A percentile compares a stretch with the other conserved stretches of the same genome.
Conservation (phyloP, 805 yeast species). For the Cyberlindnera subsufficiens region DNA sequence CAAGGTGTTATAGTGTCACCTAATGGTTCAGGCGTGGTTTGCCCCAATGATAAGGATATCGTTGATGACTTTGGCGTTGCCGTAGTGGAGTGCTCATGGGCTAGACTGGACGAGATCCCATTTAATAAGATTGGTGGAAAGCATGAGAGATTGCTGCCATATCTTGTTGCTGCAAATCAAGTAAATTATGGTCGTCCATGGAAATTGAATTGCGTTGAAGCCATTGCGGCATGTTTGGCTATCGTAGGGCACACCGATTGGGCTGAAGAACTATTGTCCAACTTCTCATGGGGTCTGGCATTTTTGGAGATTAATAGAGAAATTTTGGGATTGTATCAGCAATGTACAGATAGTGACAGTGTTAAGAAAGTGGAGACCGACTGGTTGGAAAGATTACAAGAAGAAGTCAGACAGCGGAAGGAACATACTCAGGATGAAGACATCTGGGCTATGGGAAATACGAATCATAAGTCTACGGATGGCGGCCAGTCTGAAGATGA, state of each 20-base stretch:
- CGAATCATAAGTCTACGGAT: constrained; percentile 42
- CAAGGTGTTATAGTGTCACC: constrained; percentile 90
- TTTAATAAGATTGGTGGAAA: constrained; percentile 88
- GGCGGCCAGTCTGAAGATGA: constrained; percentile 22
- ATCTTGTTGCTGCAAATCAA: constrained; percentile 92
- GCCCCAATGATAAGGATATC: constrained; percentile 76
- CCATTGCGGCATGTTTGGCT: constrained; percentile 94
- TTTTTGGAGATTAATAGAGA: constrained; percentile 81
- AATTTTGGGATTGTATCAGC: constrained; percentile 63
- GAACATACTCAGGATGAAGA: constrained; percentile 48
- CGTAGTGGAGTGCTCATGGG: constrained; percentile 99
- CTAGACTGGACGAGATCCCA: constrained; percentile 94
- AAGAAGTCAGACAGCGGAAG: constrained; percentile 59
- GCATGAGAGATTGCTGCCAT: constrained; percentile 82
- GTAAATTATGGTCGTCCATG: constrained; percentile 96
- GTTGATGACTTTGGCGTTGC: constrained; percentile 88
- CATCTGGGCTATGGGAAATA: constrained; percentile 75
- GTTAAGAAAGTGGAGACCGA: constrained; percentile 65
- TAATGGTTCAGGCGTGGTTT: constrained; percentile 82
- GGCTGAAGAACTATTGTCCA: constrained; percentile 71
- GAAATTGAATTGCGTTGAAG: constrained; percentile 95
- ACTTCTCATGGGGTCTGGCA: constrained; percentile 92
- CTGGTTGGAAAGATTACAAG: constrained; percentile 66
- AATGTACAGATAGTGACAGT: constrained; percentile 77
- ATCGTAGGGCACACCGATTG: constrained; percentile 87